These are phyloP conservation scores for Marchantia polymorpha DNA, from an alignment of 225 moss, liverwort and hornwort species.

Conservation along the genomic window DNA sequence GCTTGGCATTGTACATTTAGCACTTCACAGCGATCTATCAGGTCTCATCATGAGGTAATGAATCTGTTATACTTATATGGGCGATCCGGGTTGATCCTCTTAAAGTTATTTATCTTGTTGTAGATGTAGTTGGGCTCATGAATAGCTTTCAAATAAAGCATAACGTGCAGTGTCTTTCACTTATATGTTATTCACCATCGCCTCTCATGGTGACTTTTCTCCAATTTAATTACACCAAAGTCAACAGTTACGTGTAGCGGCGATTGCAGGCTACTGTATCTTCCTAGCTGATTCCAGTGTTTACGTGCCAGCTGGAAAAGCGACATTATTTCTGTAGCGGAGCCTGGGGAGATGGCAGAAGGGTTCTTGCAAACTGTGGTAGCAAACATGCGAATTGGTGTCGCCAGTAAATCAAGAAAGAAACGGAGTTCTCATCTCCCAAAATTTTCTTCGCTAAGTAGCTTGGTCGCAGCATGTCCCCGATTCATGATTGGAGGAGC, in stretches of 20 bases:
- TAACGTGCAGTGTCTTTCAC: too few relatives aligned
- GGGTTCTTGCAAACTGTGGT: conserved; percentile 80
- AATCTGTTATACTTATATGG: not conserved
- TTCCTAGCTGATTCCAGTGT: not conserved
- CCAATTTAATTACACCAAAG: too few relatives aligned
- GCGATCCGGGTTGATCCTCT: not conserved
- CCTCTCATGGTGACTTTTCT: too few relatives aligned
- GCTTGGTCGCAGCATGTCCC: conserved; percentile 75
- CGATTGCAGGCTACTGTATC: not conserved
- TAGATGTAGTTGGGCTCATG: too few relatives aligned
- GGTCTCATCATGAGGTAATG: conserved; percentile 83
- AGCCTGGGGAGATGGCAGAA: conserved; percentile 92
- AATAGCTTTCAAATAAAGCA: too few relatives aligned
- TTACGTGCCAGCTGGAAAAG: conserved; percentile 71
- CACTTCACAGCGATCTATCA: conserved; percentile 74
- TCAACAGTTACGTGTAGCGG: not conserved
- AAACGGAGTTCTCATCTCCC: conserved; percentile 51
- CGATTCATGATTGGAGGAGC: conserved; percentile 74
- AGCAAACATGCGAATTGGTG: conserved; percentile 63
- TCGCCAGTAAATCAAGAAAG: conserved; percentile 42
- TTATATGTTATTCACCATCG: too few relatives aligned
- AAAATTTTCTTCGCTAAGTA: conserved; percentile 60
- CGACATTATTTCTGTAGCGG: conserved; percentile 93
- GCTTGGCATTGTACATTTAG: conserved; percentile 92
- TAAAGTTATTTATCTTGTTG: not conserved